Percentiles rank a stretch among this genome's conserved stretches.
These are phyloP conservation scores for Wallacemonas sp. DNA, from an alignment of 208 protist genomes.

Conservation along the genomic window DNA sequence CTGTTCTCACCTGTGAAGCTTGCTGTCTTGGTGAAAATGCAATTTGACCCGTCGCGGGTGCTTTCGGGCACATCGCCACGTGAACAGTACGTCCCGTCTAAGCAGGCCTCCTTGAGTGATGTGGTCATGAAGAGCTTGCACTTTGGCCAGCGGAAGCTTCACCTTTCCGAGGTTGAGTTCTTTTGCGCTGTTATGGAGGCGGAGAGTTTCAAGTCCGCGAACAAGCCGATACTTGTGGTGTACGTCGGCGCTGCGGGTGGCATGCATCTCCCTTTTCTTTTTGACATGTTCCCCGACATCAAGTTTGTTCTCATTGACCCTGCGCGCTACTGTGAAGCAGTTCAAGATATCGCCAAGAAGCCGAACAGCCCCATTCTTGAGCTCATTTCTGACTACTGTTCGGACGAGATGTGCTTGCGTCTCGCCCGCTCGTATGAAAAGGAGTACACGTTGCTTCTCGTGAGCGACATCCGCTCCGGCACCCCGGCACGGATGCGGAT, in stretches of 20 bases:
- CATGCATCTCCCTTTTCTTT: constrained; percentile 89
- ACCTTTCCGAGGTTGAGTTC: constrained; percentile 95
- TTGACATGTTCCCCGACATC: constrained; percentile 64
- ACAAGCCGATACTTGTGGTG: constrained; percentile 72
- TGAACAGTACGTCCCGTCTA: constrained; percentile 55
- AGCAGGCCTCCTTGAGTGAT: constrained; percentile 34
- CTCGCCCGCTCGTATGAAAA: constrained; percentile 50
- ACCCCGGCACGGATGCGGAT: constrained; percentile 48
- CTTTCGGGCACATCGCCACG: constrained; percentile 44
- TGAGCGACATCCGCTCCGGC: constrained; percentile 92
- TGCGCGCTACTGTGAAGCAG: constrained; percentile 71
- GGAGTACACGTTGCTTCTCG: constrained; percentile 75
- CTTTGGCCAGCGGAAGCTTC: constrained; percentile 95
- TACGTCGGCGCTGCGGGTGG: constrained; percentile 95
- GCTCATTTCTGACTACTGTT: constrained; percentile 87
- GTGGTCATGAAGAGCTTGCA: constrained; percentile 83
- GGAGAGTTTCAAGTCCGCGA: not conserved
- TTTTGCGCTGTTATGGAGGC: constrained; percentile 49
- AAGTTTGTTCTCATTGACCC: constrained; percentile 94
- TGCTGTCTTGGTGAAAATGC: no score
- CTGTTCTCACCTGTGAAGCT: no score
- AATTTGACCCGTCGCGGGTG: constrained; percentile 46
- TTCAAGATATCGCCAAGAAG: constrained; percentile 39
- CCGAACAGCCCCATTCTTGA: constrained; percentile 56
- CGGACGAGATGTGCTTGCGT: constrained; percentile 83